Evolutionary conservation across 345 rosid species (phyloP).

Genomic region (Corymbia maculata): DNA sequence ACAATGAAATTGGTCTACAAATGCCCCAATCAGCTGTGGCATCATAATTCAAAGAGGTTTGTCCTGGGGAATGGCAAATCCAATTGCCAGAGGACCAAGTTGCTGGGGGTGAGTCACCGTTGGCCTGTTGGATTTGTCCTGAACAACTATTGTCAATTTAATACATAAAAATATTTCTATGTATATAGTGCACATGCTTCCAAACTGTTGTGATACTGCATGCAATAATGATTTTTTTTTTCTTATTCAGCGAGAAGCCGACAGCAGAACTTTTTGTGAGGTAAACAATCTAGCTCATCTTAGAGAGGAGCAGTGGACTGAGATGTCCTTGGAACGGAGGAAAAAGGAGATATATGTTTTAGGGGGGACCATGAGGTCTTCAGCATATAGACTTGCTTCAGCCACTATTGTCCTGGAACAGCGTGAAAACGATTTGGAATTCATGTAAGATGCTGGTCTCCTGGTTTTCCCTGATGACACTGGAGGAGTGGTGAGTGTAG

Average conservation of each 20-base stretch:
- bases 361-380: slow-evolving; percentile 72
- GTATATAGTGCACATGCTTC: neutral
- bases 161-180: neutral
- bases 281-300: slow-evolving; percentile 48
- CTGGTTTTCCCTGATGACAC: neutral
- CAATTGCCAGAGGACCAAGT: slow-evolving; percentile 37
- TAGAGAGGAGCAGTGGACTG: slow-evolving; percentile 69
- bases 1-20: slow-evolving; percentile 27
- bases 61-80: slow-evolving; percentile 61
- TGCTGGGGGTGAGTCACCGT: slow-evolving; percentile 28
- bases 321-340: slow-evolving; percentile 27
- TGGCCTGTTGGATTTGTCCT: slow-evolving; percentile 73
- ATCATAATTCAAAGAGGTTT: slow-evolving; percentile 56
- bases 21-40: slow-evolving; percentile 42
- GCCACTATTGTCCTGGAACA: slow-evolving; percentile 66
- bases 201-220: neutral
- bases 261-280: slow-evolving; percentile 56
- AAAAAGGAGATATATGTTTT: slow-evolving; percentile 66
- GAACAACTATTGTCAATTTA: neutral
- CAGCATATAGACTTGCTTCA: slow-evolving; percentile 71
- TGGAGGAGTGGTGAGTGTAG: neutral
- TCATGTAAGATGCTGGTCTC: slow-evolving; percentile 19
- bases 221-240: neutral
- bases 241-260: slow-evolving; percentile 50
- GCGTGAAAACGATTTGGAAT: slow-evolving; percentile 37